Percentiles rank a stretch among this genome's conserved stretches.
Evolutionary conservation across 1,284 basidiomycete species (phyloP).

Genomic region (Rhizoctonia solani): DNA sequence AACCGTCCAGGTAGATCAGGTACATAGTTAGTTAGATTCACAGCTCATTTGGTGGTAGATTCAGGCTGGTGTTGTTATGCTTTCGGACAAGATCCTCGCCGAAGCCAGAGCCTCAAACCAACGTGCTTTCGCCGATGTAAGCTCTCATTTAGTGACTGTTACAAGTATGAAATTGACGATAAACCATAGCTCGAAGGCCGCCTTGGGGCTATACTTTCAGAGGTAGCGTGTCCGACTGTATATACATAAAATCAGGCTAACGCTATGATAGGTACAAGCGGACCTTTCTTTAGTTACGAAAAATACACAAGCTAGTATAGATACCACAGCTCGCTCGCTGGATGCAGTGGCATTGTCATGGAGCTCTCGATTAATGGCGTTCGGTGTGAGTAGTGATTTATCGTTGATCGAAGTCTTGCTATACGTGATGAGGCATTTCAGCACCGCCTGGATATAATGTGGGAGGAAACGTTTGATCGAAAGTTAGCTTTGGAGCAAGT

Average conservation of each 20-base stretch:
- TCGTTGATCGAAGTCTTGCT: not conserved
- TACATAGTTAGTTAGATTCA: not conserved
- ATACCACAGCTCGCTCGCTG: not conserved
- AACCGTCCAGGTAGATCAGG: not conserved
- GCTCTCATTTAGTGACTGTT: not conserved
- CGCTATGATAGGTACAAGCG: not conserved
- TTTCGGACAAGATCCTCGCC: not conserved
- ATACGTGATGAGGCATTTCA: not conserved
- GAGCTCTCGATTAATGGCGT: slow-evolving; percentile 22
- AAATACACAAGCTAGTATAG: not conserved
- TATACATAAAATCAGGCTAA: too few relatives aligned
- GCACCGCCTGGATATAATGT: slow-evolving; percentile 13
- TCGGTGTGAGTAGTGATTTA: slow-evolving; percentile 4
- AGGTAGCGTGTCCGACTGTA: too few relatives aligned
- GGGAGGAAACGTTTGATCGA: slow-evolving; percentile 16
- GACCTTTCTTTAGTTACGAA: not conserved
- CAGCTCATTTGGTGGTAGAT: not conserved
- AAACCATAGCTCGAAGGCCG: not conserved
- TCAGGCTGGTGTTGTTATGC: not conserved
- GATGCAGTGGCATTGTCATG: slow-evolving; percentile 9
- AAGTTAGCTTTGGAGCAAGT: slow-evolving; percentile 15
- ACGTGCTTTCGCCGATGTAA: not conserved
- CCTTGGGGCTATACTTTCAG: not conserved
- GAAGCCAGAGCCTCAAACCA: not conserved
- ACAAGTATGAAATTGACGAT: not conserved